Evolutionary conservation across 331 rosid genomes (phyloP).

Genomic region (Quercus phellos): DNA sequence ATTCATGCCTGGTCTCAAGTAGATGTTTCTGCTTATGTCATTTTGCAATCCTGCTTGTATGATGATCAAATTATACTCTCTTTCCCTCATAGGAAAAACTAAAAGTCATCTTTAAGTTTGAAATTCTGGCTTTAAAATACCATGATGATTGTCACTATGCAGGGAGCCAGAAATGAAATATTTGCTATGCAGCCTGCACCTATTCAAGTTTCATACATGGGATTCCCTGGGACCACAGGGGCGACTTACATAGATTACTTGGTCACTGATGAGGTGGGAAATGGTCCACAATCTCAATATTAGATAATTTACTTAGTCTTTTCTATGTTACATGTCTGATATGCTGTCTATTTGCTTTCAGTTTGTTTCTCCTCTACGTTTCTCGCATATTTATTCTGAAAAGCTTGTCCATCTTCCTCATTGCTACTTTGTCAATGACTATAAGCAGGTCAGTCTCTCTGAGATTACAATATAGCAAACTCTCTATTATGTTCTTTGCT

Average conservation of each 20-base stretch:
- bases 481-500: too few relatives aligned
- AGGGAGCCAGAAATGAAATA: slow-evolving; percentile 99
- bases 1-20: too few relatives aligned
- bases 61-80: too few relatives aligned
- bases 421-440: slow-evolving; percentile 97
- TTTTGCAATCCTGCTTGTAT: too few relatives aligned
- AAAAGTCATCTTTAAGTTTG: too few relatives aligned
- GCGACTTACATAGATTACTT: slow-evolving; percentile 87
- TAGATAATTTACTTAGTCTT: too few relatives aligned
- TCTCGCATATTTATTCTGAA: slow-evolving; percentile 84
- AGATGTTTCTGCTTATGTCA: too few relatives aligned
- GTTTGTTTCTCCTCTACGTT: slow-evolving; percentile 88
- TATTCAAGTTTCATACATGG: slow-evolving; percentile 99
- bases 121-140: too few relatives aligned
- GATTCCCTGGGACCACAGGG: slow-evolving; percentile 98
- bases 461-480: too few relatives aligned
- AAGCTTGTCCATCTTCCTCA: slow-evolving; percentile 96
- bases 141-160: slow-evolving; percentile 1
- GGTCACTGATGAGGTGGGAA: slow-evolving; percentile 90
- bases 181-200: slow-evolving; percentile 99
- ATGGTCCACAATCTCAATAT: too few relatives aligned
- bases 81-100: too few relatives aligned
- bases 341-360: slow-evolving; percentile 18
- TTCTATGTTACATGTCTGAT: too few relatives aligned
- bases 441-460: slow-evolving; percentile 73